These are phyloP conservation scores for Cyclotella cryptica DNA, from an alignment of 108 stramenopile genomes.

Conservation along the genomic window DNA sequence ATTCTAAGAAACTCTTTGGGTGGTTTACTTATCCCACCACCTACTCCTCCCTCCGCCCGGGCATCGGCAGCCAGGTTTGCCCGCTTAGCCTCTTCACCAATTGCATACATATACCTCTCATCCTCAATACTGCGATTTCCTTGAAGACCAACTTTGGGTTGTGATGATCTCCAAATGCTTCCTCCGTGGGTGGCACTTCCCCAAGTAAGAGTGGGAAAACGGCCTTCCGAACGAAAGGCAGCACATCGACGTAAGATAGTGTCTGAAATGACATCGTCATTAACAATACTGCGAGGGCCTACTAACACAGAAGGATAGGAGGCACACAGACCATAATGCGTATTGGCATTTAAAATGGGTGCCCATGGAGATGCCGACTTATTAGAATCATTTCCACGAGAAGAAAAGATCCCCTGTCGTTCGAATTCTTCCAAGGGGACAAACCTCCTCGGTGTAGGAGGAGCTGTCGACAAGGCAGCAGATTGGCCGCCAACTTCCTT, in stretches of 20 bases:
- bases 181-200: conserved; percentile 71
- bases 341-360: conserved; percentile 64
- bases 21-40: conserved; percentile 27
- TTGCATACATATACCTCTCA: conserved; percentile 77
- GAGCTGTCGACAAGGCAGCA: conserved; percentile 57
- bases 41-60: conserved; percentile 32
- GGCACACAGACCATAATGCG: conserved; percentile 79
- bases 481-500: neutral
- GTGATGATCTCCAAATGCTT: conserved; percentile 93
- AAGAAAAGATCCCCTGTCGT: conserved; percentile 52
- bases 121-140: conserved; percentile 90
- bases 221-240: conserved; percentile 87
- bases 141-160: conserved; percentile 96
- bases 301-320: conserved; percentile 91
- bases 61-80: conserved; percentile 61
- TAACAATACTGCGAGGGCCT: conserved; percentile 79
- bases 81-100: conserved; percentile 74
- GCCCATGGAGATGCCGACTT: conserved; percentile 58
- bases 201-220: conserved; percentile 93
- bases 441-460: conserved; percentile 69
- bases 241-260: conserved; percentile 69
- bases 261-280: conserved; percentile 42
- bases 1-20: conserved; percentile 55
- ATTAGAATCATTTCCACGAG: conserved; percentile 13
- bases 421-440: conserved; percentile 74